Evolutionary conservation across 176 grass and related monocot genomes (phyloP).

Genomic region (Oryza officinalis): DNA sequence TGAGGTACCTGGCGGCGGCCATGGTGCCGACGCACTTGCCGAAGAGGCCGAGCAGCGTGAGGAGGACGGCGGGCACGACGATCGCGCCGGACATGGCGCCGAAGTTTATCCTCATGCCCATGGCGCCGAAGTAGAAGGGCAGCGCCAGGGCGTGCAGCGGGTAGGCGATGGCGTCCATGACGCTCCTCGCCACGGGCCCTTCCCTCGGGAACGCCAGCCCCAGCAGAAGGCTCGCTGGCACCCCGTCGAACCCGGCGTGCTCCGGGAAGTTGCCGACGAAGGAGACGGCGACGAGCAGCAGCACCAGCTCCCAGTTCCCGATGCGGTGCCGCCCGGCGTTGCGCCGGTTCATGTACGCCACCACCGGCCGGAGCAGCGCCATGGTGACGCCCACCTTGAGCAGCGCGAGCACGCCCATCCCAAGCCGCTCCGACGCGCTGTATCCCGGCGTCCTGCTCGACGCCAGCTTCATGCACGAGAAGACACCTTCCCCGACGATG

Average conservation of each 20-base stretch:
- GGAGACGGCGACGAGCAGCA: conserved; percentile 37
- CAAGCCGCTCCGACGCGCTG: conserved; percentile 31
- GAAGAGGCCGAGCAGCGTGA: conserved; percentile 44
- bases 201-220: conserved; percentile 53
- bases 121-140: conserved; percentile 54
- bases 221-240: conserved; percentile 42
- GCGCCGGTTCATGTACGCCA: conserved; percentile 45
- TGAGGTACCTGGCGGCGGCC: conserved; percentile 32
- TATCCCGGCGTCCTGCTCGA: conserved; percentile 2
- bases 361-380: conserved; percentile 28
- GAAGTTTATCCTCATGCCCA: conserved; percentile 54
- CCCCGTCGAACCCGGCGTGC: conserved; percentile 33
- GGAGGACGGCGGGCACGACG: conserved; percentile 39
- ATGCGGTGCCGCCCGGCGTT: conserved; percentile 43
- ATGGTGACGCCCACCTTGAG: conserved; percentile 11
- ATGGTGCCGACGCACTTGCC: conserved; percentile 45
- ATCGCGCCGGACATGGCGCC: conserved; percentile 45
- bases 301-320: conserved; percentile 44
- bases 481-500: conserved; percentile 45
- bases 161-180: conserved; percentile 31
- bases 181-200: conserved; percentile 47
- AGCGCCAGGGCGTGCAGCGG: conserved; percentile 42
- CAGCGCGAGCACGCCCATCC: conserved; percentile 35
- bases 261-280: conserved; percentile 24
- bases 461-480: conserved; percentile 51